These are phyloP conservation scores for Diaporthe sp. DNA, from an alignment of 2,329 filamentous ascomycete species.

Conservation along the genomic window DNA sequence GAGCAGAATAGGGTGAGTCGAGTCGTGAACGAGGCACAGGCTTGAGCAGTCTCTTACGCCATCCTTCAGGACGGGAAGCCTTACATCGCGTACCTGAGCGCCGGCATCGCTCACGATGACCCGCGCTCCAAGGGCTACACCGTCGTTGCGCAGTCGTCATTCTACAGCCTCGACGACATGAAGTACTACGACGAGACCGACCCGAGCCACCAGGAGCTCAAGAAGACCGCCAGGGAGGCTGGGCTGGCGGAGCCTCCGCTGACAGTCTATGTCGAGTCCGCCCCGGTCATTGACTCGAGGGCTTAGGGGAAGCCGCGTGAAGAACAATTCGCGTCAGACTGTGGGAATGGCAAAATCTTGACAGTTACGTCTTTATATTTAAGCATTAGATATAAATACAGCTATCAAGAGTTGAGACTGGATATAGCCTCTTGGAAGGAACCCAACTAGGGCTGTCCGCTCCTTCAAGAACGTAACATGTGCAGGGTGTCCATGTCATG, in stretches of 20 bases:
- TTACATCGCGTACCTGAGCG: conserved; percentile 73
- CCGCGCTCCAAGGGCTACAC: conserved; percentile 75
- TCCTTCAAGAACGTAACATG: background rate
- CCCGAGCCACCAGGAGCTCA: conserved; percentile 57
- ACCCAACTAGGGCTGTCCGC: background rate
- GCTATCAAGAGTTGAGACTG: background rate
- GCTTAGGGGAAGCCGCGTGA: background rate
- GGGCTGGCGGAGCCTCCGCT: conserved; percentile 50
- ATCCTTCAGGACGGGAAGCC: conserved; percentile 73
- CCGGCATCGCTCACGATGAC: conserved; percentile 65
- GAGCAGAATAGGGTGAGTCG: conserved; percentile 56
- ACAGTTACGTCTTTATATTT: background rate
- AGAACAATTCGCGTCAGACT: background rate
- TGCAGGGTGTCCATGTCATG: background rate
- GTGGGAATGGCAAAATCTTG: background rate
- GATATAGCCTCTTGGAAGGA: background rate
- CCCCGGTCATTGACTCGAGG: conserved; percentile 31
- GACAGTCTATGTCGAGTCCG: conserved; percentile 55
- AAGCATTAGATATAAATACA: background rate
- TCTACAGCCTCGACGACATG: conserved; percentile 76
- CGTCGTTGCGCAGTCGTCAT: conserved; percentile 72
- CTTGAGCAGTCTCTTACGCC: background rate
- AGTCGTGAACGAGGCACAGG: background rate
- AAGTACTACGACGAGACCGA: conserved; percentile 74
- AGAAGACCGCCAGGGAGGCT: conserved; percentile 50